These are phyloP conservation scores for Dalbergia cultrata DNA, from an alignment of 306 rosid genomes.

Conservation along the genomic window DNA sequence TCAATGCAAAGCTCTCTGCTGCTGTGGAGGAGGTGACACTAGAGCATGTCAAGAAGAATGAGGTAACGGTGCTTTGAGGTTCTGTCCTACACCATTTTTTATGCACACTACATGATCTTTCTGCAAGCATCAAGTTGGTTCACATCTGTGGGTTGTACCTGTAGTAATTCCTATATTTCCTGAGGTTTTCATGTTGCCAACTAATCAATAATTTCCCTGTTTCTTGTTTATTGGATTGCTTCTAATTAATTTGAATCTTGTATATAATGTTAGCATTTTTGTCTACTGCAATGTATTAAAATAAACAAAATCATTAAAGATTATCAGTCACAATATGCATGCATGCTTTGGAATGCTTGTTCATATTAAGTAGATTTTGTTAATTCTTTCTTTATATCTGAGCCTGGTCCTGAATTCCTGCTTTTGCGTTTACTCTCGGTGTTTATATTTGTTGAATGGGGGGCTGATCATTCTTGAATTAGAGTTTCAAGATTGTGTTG, in stretches of 20 bases:
- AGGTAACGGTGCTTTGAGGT: conserved; percentile 60
- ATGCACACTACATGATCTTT: not conserved
- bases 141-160: not conserved
- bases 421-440: no score
- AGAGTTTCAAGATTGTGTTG: no score
- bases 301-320: not conserved
- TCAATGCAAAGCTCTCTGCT: conserved; percentile 84
- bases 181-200: conserved; percentile 1
- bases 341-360: no score
- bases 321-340: no score
- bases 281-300: conserved; percentile 6
- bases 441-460: no score
- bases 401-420: not conserved
- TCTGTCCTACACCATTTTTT: conserved; percentile 22
- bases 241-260: conserved; percentile 15
- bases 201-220: not conserved
- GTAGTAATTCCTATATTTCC: not conserved
- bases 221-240: not conserved
- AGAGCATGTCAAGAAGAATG: conserved; percentile 95
- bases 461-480: no score
- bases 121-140: conserved; percentile 11
- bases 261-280: not conserved
- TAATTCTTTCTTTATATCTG: no score
- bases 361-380: no score
- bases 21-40: conserved; percentile 96